These are phyloP conservation scores for Syzygium malaccense DNA, from an alignment of 441 rosid species.

Conservation along the genomic window DNA sequence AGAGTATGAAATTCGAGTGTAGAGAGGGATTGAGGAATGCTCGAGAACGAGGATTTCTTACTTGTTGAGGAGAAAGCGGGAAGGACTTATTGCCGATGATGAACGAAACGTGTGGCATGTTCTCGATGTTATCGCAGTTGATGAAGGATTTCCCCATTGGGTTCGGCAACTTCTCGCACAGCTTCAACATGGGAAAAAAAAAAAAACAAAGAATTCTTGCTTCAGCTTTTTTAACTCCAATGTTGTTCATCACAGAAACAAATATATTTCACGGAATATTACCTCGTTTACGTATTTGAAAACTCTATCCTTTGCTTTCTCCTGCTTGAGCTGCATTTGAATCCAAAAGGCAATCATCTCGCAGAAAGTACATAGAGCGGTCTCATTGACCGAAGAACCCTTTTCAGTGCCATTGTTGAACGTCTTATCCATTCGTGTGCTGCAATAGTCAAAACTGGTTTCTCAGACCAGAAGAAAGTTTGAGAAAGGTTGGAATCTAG, in stretches of 20 bases:
- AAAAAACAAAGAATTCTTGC: background rate
- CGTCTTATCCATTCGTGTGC: conserved; percentile 13
- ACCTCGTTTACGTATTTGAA: conserved; percentile 42
- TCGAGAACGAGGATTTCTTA: background rate
- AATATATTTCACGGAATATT: background rate
- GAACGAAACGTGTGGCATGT: conserved; percentile 41
- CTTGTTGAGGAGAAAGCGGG: conserved; percentile 49
- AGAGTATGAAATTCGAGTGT: background rate
- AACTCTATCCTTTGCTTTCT: conserved; percentile 33
- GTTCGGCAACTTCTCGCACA: conserved; percentile 47
- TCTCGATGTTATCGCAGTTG: conserved; percentile 28
- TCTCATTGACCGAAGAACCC: conserved; percentile 13
- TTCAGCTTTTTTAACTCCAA: background rate
- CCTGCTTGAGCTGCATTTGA: conserved; percentile 46
- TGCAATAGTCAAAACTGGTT: background rate
- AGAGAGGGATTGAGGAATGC: background rate
- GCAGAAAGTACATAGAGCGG: conserved; percentile 34
- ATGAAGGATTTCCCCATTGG: conserved; percentile 40
- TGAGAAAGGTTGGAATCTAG: background rate
- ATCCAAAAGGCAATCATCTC: conserved; percentile 55
- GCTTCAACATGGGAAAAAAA: conserved; percentile 12
- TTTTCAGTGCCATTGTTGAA: conserved; percentile 2
- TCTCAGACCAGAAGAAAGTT: background rate
- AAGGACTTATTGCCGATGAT: conserved; percentile 37
- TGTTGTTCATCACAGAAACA: background rate